phyloP scores from a whole-genome alignment of 1,284 basidiomycete species.

The Violaceomyces palustris region DNA sequence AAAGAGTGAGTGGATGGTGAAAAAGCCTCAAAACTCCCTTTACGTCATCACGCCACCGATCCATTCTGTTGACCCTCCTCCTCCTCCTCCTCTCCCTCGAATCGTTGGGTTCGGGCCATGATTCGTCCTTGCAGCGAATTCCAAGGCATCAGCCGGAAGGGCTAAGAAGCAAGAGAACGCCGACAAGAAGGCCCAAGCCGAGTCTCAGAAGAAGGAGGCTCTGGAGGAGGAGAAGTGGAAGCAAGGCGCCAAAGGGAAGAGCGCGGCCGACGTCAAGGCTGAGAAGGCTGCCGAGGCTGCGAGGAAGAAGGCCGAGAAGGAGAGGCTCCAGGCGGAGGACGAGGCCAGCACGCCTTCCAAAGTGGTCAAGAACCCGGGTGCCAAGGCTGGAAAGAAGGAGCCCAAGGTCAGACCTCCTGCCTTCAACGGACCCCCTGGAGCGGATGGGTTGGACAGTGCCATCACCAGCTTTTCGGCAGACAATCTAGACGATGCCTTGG shows the following conservation, averaged over 20 bases:
- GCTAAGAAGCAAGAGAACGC: conserved; percentile 93
- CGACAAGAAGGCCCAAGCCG: conserved; percentile 64
- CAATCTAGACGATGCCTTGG: conserved; percentile 86
- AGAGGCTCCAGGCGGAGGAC: conserved; percentile 67
- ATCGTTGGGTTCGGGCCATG: conserved; percentile 45
- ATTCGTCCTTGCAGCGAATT: conserved; percentile 49
- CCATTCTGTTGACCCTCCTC: too few species aligned
- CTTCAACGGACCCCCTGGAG: conserved; percentile 12
- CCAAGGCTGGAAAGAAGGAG: conserved; percentile 53
- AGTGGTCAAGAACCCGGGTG: conserved; percentile 57
- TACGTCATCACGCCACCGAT: too few species aligned
- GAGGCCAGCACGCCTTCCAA: conserved; percentile 67
- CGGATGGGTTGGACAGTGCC: conserved; percentile 29
- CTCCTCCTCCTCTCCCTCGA: too few species aligned
- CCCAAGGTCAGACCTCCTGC: too few species aligned
- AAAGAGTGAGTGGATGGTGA: too few species aligned
- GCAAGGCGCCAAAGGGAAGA: conserved; percentile 62
- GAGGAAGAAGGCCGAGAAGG: conserved; percentile 57
- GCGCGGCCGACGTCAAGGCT: conserved; percentile 71
- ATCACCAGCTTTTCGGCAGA: conserved; percentile 65
- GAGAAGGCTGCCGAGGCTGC: conserved; percentile 56
- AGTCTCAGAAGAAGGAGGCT: conserved; percentile 61
- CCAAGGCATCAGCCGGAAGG: conserved; percentile 38
- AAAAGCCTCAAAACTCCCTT: too few species aligned
- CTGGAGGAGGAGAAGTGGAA: conserved; percentile 75